Percentiles rank a stretch among this genome's conserved stretches.
Conservation (phyloP, 2,329 filamentous ascomycete genomes). For the Fusarium multiceps region DNA sequence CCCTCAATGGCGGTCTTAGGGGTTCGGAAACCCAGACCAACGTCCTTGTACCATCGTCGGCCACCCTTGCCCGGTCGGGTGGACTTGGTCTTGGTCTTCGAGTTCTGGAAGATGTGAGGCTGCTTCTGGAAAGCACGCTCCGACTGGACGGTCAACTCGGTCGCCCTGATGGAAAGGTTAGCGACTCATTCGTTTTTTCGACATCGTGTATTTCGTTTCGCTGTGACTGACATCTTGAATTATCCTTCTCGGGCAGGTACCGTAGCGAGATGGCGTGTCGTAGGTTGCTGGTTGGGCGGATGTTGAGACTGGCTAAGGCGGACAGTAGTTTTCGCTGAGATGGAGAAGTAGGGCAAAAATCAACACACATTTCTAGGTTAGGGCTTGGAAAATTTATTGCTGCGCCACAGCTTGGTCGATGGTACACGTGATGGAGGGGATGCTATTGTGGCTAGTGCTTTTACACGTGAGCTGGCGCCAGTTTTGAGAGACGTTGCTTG, state of each 20-base stretch:
- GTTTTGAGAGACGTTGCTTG: background rate
- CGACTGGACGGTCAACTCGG: constrained; percentile 99
- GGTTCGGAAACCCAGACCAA: constrained; percentile 98
- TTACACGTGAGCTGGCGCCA: constrained; percentile 38
- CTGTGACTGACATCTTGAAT: constrained; percentile 57
- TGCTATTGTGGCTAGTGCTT: background rate
- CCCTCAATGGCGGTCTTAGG: constrained; percentile 99
- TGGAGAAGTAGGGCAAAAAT: constrained; percentile 53
- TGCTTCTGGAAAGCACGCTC: constrained; percentile 99
- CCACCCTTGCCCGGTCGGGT: constrained; percentile 89
- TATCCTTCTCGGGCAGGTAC: constrained; percentile 55
- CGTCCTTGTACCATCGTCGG: constrained; percentile 98
- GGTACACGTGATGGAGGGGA: constrained; percentile 44
- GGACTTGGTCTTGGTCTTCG: constrained; percentile 90
- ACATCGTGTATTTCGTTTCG: constrained; percentile 38
- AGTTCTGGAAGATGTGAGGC: constrained; percentile 99
- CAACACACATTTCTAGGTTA: constrained; percentile 22
- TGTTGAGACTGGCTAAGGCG: constrained; percentile 46
- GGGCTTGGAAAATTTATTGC: constrained; percentile 43
- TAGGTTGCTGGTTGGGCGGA: constrained; percentile 51
- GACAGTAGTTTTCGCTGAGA: constrained; percentile 51
- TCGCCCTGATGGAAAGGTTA: constrained; percentile 78
- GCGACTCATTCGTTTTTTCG: constrained; percentile 41
- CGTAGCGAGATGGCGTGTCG: constrained; percentile 55
- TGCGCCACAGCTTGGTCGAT: background rate